These are phyloP conservation scores for Bipolaris victoriae DNA, from an alignment of 2,329 filamentous ascomycete species.

Conservation along the genomic window DNA sequence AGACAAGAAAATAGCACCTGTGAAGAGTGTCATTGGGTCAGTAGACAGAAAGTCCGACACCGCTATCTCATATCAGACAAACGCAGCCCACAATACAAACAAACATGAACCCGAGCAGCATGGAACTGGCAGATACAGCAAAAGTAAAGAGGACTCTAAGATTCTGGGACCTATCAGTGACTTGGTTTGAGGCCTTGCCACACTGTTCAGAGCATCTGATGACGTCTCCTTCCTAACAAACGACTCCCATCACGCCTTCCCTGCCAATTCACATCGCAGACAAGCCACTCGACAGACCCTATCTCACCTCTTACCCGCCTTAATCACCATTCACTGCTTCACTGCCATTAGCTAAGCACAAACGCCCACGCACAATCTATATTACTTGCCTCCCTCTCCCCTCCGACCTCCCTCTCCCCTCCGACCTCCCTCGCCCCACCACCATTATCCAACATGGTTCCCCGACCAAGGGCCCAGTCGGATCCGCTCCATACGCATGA, in stretches of 20 bases:
- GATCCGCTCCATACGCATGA: neutral
- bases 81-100: neutral
- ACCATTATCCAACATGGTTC: neutral
- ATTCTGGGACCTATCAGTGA: neutral
- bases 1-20: neutral
- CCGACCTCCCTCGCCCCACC: neutral
- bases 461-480: neutral
- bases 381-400: neutral
- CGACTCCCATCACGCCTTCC: neutral
- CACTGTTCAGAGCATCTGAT: neutral
- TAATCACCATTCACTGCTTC: slow-evolving; percentile 4
- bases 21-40: neutral
- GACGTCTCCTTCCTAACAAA: neutral
- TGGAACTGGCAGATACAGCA: neutral
- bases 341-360: neutral
- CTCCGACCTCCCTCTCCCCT: no score
- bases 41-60: neutral
- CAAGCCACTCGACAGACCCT: neutral
- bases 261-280: neutral
- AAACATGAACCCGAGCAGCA: neutral
- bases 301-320: slow-evolving; percentile 1
- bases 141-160: neutral
- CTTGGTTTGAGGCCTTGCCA: neutral
- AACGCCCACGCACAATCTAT: neutral
- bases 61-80: neutral